A percentile compares a stretch with the other conserved stretches of the same genome.
These are phyloP conservation scores for Linnemannia hyalina DNA, from an alignment of 192 early-diverging fungal species.

Conservation along the genomic window DNA sequence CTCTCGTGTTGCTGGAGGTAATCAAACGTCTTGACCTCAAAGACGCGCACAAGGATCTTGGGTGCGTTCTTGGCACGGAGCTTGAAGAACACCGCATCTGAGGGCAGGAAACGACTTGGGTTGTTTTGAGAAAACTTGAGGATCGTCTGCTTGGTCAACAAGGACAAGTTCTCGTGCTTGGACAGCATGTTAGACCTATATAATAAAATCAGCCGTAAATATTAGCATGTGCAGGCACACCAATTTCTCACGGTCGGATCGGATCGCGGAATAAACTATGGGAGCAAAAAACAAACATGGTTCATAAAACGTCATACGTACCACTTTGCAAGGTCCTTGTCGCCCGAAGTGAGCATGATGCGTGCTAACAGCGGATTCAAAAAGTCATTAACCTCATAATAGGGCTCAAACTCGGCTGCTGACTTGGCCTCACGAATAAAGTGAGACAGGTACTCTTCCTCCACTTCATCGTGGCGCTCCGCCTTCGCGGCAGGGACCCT, in stretches of 20 bases:
- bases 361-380: constrained; percentile 40
- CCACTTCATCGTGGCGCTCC: constrained; percentile 23
- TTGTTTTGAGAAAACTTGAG: constrained; percentile 34
- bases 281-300: background rate
- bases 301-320: background rate
- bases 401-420: constrained; percentile 31
- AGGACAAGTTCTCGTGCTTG: constrained; percentile 17
- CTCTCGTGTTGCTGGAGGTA: constrained; percentile 48
- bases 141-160: constrained; percentile 33
- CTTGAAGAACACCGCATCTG: constrained; percentile 48
- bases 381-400: constrained; percentile 31
- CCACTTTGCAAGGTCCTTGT: constrained; percentile 39
- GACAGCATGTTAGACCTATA: constrained; percentile 35
- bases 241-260: background rate
- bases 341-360: constrained; percentile 42
- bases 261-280: constrained; percentile 2
- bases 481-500: constrained; percentile 18
- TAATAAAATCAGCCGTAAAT: background rate
- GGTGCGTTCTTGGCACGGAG: constrained; percentile 59
- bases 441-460: constrained; percentile 31
- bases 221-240: background rate
- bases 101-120: constrained; percentile 30
- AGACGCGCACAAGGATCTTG: constrained; percentile 57
- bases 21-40: constrained; percentile 60
- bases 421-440: constrained; percentile 42